Percentiles rank a stretch among this genome's conserved stretches.
phyloP scores from a whole-genome alignment of 2,329 filamentous ascomycete species.

The Sporothrix dimorphospora region DNA sequence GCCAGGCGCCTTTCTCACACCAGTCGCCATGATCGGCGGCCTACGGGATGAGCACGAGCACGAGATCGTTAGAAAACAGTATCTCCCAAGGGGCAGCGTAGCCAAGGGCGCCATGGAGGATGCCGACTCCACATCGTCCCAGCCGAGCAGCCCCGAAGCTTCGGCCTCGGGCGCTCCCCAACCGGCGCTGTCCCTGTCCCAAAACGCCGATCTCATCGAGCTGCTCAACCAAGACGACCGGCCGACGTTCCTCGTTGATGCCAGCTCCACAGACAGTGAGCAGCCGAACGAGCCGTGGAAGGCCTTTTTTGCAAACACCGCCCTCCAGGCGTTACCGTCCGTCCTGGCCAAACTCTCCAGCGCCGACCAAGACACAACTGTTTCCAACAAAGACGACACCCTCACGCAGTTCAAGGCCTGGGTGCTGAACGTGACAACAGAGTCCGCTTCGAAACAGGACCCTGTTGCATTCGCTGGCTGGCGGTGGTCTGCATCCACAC shows the following conservation, averaged over 20 bases:
- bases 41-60: slow-evolving; percentile 44
- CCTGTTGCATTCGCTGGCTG: slow-evolving; percentile 61
- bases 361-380: not conserved
- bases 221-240: slow-evolving; percentile 75
- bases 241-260: slow-evolving; percentile 75
- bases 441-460: not conserved
- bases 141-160: slow-evolving; percentile 7
- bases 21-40: slow-evolving; percentile 52
- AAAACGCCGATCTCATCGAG: slow-evolving; percentile 69
- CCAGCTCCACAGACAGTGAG: slow-evolving; percentile 61
- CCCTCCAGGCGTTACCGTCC: slow-evolving; percentile 61
- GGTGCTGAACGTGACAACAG: slow-evolving; percentile 56
- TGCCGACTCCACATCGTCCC: not conserved
- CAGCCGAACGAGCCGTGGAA: slow-evolving; percentile 57
- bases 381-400: slow-evolving; percentile 46
- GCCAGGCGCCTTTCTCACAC: slow-evolving; percentile 33
- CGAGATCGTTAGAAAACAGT: slow-evolving; percentile 56
- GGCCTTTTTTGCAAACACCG: slow-evolving; percentile 69
- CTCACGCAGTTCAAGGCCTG: slow-evolving; percentile 70
- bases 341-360: slow-evolving; percentile 55
- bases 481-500: slow-evolving; percentile 70
- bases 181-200: slow-evolving; percentile 58
- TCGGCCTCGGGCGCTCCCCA: not conserved
- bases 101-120: slow-evolving; percentile 36
- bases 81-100: slow-evolving; percentile 58